phyloP scores from a whole-genome alignment of 345 rosid species.

The Lagerstroemia speciosa region DNA sequence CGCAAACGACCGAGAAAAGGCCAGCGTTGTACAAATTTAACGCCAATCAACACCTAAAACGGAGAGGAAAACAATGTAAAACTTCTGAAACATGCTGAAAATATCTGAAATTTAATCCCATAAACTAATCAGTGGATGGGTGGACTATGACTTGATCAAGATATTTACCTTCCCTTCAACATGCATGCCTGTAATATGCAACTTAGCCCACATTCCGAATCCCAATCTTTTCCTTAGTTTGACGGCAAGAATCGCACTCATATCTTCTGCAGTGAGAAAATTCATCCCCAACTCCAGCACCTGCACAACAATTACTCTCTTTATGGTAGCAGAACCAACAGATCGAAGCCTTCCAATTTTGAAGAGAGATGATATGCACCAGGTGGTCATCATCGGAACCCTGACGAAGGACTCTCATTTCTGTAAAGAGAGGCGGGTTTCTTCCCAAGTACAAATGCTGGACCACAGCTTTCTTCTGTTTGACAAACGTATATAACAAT shows the following conservation, averaged over 20 bases:
- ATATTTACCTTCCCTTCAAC: conserved; percentile 86
- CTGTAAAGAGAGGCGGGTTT: conserved; percentile 78
- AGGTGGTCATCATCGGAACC: conserved; percentile 73
- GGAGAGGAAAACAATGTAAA: background rate
- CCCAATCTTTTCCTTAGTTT: conserved; percentile 78
- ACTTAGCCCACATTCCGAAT: conserved; percentile 84
- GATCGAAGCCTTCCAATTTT: background rate
- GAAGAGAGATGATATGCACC: conserved; percentile 28
- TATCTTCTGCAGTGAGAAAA: conserved; percentile 88
- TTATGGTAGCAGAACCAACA: background rate
- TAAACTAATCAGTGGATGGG: background rate
- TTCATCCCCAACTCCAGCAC: conserved; percentile 85
- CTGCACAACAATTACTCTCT: conserved; percentile 28
- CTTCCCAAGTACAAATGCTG: conserved; percentile 84
- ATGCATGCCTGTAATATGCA: conserved; percentile 95
- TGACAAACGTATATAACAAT: background rate
- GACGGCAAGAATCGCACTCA: conserved; percentile 81
- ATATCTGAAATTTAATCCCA: background rate
- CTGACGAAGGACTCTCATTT: conserved; percentile 59
- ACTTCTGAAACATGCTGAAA: background rate
- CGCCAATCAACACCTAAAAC: conserved; percentile 72
- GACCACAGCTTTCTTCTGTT: conserved; percentile 68
- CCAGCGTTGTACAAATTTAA: conserved; percentile 78
- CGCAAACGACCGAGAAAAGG: conserved; percentile 85
- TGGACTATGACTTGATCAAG: background rate